Base-by-base conservation (phyloP, 1,139 yeast species). In the Magnusiomyces tetraspermus region DNA sequence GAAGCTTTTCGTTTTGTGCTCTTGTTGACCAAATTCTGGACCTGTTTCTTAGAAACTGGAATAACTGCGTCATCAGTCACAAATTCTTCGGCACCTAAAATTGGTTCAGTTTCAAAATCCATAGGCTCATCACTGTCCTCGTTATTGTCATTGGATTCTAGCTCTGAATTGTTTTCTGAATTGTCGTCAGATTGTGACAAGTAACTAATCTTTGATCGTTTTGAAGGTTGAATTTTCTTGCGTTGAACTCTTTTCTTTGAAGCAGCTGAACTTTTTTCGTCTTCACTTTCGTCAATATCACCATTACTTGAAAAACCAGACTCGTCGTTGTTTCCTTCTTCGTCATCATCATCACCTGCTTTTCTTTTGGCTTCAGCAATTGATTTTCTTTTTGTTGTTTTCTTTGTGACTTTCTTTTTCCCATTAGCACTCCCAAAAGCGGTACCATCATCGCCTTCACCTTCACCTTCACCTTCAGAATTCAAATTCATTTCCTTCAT, bases 381-480 rank as follows among this genome's bases (percentile, higher is more conserved):
- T 15, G 43, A 15, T 19, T 33, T 33, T 33, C 38, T 33, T 33
- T 33, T 33, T 33, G 17, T 6, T 33, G n/a, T 15, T 15, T 15
- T 15, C 38, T 23, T 41, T n/a, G n/a, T 24, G 17, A 38, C 21
- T 28, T 33, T 15, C 17, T 15, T 33, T 17, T 40, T 41, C 1
- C 49, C 55, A 13, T 38, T 48, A n/a, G 47, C 51, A 13, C 48
- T 55, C 13, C 40, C 57, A 38, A 43, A 55, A 42, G 50, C 52
- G 38, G 23, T 43, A 4, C 40, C 38, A 24, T 46, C 53, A 22
- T 24, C 15, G 11, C 36, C 68, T 26, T 60, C 60, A 47, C 73
- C 63, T 56, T 74, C 62, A 41, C 63, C 46, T 33, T 38, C 26
- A 42, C 30, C 28, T 13, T 24, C 24, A 24, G 43, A 3, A 46